These are phyloP conservation scores for Vararia minispora DNA, from an alignment of 768 basidiomycete species.

Conservation along the genomic window DNA sequence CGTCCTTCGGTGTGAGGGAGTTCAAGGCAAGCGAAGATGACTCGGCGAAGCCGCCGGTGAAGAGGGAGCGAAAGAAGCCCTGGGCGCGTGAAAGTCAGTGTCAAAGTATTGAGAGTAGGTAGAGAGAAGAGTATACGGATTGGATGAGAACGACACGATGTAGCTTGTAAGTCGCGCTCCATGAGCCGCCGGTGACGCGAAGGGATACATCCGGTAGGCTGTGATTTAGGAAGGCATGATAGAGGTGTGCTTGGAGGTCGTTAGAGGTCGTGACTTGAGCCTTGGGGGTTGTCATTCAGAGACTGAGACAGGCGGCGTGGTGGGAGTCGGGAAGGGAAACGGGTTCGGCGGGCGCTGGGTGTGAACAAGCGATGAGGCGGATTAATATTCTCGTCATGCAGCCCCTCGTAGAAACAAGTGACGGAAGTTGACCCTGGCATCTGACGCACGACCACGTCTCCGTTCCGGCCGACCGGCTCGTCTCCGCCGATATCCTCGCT, in stretches of 20 bases:
- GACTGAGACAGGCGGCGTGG: slow-evolving; percentile 1
- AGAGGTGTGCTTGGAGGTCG: slow-evolving; percentile 67
- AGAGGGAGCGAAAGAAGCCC: slow-evolving; percentile 86
- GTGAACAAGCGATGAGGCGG: background rate
- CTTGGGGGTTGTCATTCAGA: slow-evolving; percentile 27
- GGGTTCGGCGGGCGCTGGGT: too few relatives aligned
- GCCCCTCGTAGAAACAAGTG: too few relatives aligned
- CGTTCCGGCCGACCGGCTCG: background rate
- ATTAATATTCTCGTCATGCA: background rate
- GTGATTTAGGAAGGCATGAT: slow-evolving; percentile 58
- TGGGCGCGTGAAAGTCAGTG: slow-evolving; percentile 18
- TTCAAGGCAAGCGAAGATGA: too few relatives aligned
- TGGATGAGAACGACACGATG: slow-evolving; percentile 87
- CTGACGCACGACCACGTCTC: too few relatives aligned
- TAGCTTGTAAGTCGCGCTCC: slow-evolving; percentile 65
- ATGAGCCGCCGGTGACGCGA: slow-evolving; percentile 50
- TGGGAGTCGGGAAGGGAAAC: slow-evolving; percentile 4
- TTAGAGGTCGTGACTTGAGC: slow-evolving; percentile 37
- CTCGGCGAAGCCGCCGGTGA: slow-evolving; percentile 71
- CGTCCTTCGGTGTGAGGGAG: slow-evolving; percentile 26
- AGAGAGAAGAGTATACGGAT: slow-evolving; percentile 34
- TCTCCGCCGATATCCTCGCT: slow-evolving; percentile 4
- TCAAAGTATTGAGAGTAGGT: background rate
- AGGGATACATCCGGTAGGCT: slow-evolving; percentile 73
- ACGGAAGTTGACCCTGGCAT: too few relatives aligned